Evolutionary conservation across 2,329 filamentous ascomycete genomes (phyloP).

Genomic region (Exophiala xenobiotica): DNA sequence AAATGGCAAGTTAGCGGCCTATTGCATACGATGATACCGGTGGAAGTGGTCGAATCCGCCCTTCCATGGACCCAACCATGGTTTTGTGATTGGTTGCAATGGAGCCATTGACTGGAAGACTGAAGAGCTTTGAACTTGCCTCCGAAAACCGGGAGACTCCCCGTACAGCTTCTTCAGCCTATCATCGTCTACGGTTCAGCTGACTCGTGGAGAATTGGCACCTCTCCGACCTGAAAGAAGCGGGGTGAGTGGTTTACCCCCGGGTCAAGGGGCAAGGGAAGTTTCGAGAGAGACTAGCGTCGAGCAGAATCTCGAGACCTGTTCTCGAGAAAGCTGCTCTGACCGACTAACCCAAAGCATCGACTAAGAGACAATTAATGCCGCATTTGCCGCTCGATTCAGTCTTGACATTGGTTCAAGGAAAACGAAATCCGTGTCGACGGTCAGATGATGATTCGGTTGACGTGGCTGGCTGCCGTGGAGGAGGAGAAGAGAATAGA

Average conservation of each 20-base stretch:
- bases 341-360: not conserved
- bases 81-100: not conserved
- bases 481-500: not conserved
- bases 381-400: not conserved
- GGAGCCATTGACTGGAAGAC: not conserved
- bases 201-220: not conserved
- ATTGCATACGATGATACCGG: not conserved
- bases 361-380: not conserved
- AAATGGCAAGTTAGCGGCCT: constrained; percentile 5
- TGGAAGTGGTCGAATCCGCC: not conserved
- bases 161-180: too few relatives aligned
- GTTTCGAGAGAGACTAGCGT: constrained; percentile 13
- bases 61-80: not conserved
- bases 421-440: constrained; percentile 7
- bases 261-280: not conserved
- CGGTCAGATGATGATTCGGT: not conserved
- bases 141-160: too few relatives aligned
- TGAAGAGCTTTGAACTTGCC: too few relatives aligned
- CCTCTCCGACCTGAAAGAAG: not conserved
- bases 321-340: constrained; percentile 7
- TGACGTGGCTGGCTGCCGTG: not conserved
- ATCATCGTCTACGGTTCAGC: not conserved
- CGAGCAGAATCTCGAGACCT: constrained; percentile 5
- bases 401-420: not conserved
- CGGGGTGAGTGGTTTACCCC: not conserved